Base-by-base conservation (phyloP, 1,139 yeast species). In the Pichiaceae sp. region DNA sequence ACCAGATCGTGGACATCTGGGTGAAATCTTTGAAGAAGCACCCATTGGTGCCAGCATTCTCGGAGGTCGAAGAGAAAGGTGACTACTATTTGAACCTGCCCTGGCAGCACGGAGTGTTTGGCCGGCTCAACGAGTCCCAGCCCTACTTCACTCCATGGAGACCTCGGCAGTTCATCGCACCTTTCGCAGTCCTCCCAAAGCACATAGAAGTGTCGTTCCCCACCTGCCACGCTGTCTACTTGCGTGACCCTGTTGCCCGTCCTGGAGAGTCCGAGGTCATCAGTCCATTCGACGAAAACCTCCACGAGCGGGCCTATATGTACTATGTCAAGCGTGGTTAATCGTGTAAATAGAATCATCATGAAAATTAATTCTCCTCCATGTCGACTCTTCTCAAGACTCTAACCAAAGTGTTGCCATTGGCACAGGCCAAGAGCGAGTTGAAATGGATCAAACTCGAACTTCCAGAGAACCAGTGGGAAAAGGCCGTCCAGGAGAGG, bases 261-360 rank as follows among this genome's bases (percentile, higher is more conserved):
- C 96, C 97, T 11, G 97, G 96, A 35, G 89, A 84, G 54, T 84
- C 96, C 23, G 98, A 91, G 65, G 95, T 91, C 40, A 85, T 91
- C 43, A 71, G 95, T 36, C 98, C 98, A 38, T 85, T 82, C 63
- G 80, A 82, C 33, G 70, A 78, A 45, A 81, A 79, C 46, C 78
- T 80, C 49, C 97, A 91, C 55, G 94, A 89, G 63, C 78, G 95
- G 60, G 96, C 97, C 30, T 89, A 84, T 68, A 84, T 87, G 94
- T 87, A 81, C 73, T 91, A 91, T 62, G 78, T 78, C 42, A 78
- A 93, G 67, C 80, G 76, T 56, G 84, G 85, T 48, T 78, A 62
- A 55, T 33, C 21, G 18, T 32, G 23, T 25, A 25, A 21, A 14
- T 15, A 21, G 32, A 18, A 17, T 18, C 17, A 18, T 14, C 11